A percentile compares a stretch with the other conserved stretches of the same genome.
These are phyloP conservation scores for Emericellopsis atlantica DNA, from an alignment of 2,329 filamentous ascomycete genomes.

Conservation along the genomic window DNA sequence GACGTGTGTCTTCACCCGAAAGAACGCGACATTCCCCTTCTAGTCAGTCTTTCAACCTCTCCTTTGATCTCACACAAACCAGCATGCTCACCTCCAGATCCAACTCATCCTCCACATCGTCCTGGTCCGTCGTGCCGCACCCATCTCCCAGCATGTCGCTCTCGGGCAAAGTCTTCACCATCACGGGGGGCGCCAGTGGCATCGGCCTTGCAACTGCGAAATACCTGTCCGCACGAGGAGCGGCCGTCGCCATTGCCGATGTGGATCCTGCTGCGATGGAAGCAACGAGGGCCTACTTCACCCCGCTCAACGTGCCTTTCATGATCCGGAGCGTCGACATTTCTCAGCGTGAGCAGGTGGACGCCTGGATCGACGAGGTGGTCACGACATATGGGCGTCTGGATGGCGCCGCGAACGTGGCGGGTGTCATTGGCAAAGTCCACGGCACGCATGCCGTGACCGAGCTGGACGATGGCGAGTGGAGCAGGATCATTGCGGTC, in stretches of 20 bases:
- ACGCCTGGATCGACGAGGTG: slow-evolving; percentile 31
- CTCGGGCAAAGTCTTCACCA: slow-evolving; percentile 13
- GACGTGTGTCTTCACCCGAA: too few relatives aligned
- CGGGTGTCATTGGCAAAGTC: slow-evolving; percentile 32
- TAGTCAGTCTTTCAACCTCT: too few relatives aligned
- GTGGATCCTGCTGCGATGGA: slow-evolving; percentile 18
- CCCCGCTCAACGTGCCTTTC: slow-evolving; percentile 9
- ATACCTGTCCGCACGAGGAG: slow-evolving; percentile 21
- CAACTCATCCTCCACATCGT: too few relatives aligned
- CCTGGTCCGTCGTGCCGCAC: too few relatives aligned
- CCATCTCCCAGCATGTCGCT: slow-evolving; percentile 1
- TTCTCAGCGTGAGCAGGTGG: slow-evolving; percentile 30
- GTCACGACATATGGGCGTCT: slow-evolving; percentile 33
- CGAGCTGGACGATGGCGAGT: slow-evolving; percentile 30
- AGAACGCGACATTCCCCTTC: too few relatives aligned
- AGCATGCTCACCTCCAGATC: too few relatives aligned
- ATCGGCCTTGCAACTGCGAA: slow-evolving; percentile 27
- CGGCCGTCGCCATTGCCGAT: slow-evolving; percentile 23
- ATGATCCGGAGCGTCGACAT: slow-evolving; percentile 29
- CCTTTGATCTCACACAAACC: too few relatives aligned
- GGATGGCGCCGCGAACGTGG: slow-evolving; percentile 40
- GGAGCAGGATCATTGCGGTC: slow-evolving; percentile 30
- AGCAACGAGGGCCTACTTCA: slow-evolving; percentile 17
- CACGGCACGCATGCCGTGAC: slow-evolving; percentile 24
- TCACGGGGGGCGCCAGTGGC: slow-evolving; percentile 20